phyloP scores from a whole-genome alignment of 1,284 basidiomycete species.

The Ustilago loliicola region DNA sequence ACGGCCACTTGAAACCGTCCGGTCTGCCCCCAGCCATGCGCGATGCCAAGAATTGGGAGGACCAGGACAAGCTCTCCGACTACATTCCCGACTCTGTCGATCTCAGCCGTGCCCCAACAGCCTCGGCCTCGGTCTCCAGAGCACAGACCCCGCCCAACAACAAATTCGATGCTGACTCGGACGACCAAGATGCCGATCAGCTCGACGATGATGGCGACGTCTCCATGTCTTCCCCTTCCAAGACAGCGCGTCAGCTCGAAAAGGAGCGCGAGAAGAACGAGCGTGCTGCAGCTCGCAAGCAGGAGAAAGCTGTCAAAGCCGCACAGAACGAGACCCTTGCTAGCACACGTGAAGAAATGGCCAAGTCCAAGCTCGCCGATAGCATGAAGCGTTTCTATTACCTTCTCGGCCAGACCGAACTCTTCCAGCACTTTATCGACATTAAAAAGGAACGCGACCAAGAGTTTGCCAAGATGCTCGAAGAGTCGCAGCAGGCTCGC shows the following conservation, averaged over 20 bases:
- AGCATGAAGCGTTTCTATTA: conserved; percentile 69
- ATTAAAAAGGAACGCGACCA: conserved; percentile 83
- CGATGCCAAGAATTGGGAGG: conserved; percentile 54
- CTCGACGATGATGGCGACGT: conserved; percentile 43
- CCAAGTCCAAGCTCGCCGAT: conserved; percentile 66
- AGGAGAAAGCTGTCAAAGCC: conserved; percentile 47
- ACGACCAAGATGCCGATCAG: conserved; percentile 40
- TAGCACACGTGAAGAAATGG: conserved; percentile 60
- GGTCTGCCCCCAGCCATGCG: conserved; percentile 43
- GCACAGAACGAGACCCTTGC: conserved; percentile 61
- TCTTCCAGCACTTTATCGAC: conserved; percentile 71
- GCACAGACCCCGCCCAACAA: conserved; percentile 46
- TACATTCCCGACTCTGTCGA: conserved; percentile 59
- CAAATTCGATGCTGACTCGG: conserved; percentile 23
- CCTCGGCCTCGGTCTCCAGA: conserved; percentile 49
- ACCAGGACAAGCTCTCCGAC: conserved; percentile 65
- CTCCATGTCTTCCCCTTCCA: conserved; percentile 49
- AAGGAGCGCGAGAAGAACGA: conserved; percentile 59
- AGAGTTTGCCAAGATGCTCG: conserved; percentile 87
- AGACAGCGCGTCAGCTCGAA: conserved; percentile 60
- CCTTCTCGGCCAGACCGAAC: conserved; percentile 69
- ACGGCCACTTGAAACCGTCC: conserved; percentile 46
- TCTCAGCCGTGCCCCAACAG: conserved; percentile 53
- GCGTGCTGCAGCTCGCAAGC: conserved; percentile 51
- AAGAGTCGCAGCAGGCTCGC: conserved; percentile 73